A percentile compares a stretch with the other conserved stretches of the same genome.
phyloP scores from a whole-genome alignment of 805 yeast species.

The Candida caryicola region DNA sequence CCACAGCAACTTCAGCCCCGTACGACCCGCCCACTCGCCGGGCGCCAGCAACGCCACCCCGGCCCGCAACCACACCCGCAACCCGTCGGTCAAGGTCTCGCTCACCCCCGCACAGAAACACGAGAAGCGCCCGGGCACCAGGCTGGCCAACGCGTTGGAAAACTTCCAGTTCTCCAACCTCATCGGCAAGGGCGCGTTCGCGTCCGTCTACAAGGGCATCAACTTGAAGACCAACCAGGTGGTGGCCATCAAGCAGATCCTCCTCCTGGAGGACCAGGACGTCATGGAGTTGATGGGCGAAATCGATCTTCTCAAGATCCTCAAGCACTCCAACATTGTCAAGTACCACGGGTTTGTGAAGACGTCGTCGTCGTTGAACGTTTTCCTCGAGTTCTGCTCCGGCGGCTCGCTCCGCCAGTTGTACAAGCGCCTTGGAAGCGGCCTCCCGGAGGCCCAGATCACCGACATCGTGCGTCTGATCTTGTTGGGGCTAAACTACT shows the following conservation, averaged over 20 bases:
- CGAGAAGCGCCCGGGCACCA: conserved; percentile 41
- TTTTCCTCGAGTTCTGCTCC: conserved; percentile 59
- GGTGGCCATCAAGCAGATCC: conserved; percentile 78
- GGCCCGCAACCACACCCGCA: conserved; percentile 16
- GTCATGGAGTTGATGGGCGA: conserved; percentile 57
- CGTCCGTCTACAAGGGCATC: conserved; percentile 75
- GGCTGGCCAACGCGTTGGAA: conserved; percentile 42
- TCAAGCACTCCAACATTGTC: conserved; percentile 65
- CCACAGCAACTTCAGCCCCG: background rate
- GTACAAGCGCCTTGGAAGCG: conserved; percentile 45
- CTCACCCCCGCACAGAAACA: conserved; percentile 52
- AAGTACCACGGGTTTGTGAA: conserved; percentile 67
- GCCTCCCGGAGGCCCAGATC: conserved; percentile 54
- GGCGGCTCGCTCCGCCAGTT: conserved; percentile 64
- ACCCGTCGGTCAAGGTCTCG: conserved; percentile 37
- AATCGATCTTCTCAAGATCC: conserved; percentile 60
- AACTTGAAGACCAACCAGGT: conserved; percentile 62
- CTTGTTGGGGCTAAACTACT: conserved; percentile 56
- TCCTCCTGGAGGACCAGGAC: conserved; percentile 49
- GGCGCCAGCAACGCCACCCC: conserved; percentile 1
- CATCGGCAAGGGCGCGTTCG: conserved; percentile 90
- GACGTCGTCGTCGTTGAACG: conserved; percentile 49
- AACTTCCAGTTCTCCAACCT: conserved; percentile 55
- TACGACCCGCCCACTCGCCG: background rate
- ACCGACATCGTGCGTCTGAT: conserved; percentile 52